A percentile compares a stretch with the other conserved stretches of the same genome.
Evolutionary conservation across 129 eudicot genomes (phyloP).

Genomic region (Chrysanthemum makinoi): DNA sequence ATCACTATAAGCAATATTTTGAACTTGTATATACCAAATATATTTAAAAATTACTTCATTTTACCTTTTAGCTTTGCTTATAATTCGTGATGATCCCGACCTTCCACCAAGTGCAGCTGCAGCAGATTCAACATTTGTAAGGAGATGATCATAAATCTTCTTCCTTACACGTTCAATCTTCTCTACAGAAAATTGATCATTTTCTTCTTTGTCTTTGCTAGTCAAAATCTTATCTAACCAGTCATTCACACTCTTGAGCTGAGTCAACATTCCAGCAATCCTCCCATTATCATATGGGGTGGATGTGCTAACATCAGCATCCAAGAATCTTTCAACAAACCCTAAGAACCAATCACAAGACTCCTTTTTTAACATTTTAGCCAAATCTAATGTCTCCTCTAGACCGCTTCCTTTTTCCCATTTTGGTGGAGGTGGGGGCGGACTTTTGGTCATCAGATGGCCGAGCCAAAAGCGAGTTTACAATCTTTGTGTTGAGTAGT

Average conservation of each 20-base stretch:
- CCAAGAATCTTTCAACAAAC: slow-evolving; percentile 76
- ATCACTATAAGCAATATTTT: slow-evolving; percentile 1
- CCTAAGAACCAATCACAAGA: slow-evolving; percentile 82
- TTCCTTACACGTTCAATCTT: slow-evolving; percentile 61
- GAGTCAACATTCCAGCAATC: slow-evolving; percentile 81
- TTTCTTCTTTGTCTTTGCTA: slow-evolving; percentile 44
- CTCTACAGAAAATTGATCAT: slow-evolving; percentile 32
- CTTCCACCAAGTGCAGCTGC: slow-evolving; percentile 86
- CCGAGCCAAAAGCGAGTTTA: slow-evolving; percentile 30
- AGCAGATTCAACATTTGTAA: slow-evolving; percentile 78
- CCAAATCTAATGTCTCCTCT: slow-evolving; percentile 51
- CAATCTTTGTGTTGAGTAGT: slow-evolving; percentile 36
- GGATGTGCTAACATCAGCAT: slow-evolving; percentile 57
- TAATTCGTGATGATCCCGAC: slow-evolving; percentile 29
- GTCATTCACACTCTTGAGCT: slow-evolving; percentile 79
- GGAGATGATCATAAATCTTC: slow-evolving; percentile 87
- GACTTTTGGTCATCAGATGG: slow-evolving; percentile 33
- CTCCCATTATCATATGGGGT: slow-evolving; percentile 57
- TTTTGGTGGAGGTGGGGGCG: slow-evolving; percentile 43
- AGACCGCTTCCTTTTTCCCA: slow-evolving; percentile 72
- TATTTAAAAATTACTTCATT: not conserved
- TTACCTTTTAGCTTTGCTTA: slow-evolving; percentile 26
- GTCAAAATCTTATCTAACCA: slow-evolving; percentile 68
- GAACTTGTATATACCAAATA: slow-evolving; percentile 11
- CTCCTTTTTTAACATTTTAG: slow-evolving; percentile 49